phyloP scores from a whole-genome alignment of 1,139 yeast species.

The Groenewaldozyma auringiensis region DNA sequence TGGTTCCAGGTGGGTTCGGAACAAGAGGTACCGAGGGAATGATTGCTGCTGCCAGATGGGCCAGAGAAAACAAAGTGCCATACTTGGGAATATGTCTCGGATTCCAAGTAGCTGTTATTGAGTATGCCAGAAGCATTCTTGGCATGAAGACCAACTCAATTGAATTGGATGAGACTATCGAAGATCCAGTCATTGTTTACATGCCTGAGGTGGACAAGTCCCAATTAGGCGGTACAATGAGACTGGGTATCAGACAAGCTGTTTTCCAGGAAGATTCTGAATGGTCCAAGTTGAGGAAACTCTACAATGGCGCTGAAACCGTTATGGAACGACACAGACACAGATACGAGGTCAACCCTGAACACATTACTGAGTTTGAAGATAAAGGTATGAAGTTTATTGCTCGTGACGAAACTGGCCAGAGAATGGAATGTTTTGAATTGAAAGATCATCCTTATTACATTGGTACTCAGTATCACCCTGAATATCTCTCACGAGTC shows the following conservation, averaged over 20 bases:
- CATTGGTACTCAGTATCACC: constrained; percentile 97
- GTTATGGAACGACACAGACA: constrained; percentile 97
- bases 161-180: constrained; percentile 64
- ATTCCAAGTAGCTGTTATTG: constrained; percentile 94
- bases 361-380: constrained; percentile 62
- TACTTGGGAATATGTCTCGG: constrained; percentile 97
- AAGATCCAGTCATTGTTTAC: constrained; percentile 80
- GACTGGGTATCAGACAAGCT: constrained; percentile 90
- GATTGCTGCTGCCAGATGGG: constrained; percentile 96
- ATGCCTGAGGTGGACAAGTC: constrained; percentile 98
- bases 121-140: constrained; percentile 75
- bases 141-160: constrained; percentile 71
- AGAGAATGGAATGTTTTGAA: constrained; percentile 93
- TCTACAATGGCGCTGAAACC: constrained; percentile 64
- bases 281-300: constrained; percentile 64
- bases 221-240: constrained; percentile 98
- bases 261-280: constrained; percentile 64
- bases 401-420: constrained; percentile 84
- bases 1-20: constrained; percentile 99
- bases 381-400: constrained; percentile 74
- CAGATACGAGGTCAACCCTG: constrained; percentile 94
- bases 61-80: constrained; percentile 90
- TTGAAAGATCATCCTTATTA: constrained; percentile 73
- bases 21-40: constrained; percentile 96
- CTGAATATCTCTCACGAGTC: constrained; percentile 93